A percentile compares a stretch with the other conserved stretches of the same genome.
These are phyloP conservation scores for Helicostylum pulchrum DNA, from an alignment of 192 early-diverging fungal genomes.

Conservation along the genomic window DNA sequence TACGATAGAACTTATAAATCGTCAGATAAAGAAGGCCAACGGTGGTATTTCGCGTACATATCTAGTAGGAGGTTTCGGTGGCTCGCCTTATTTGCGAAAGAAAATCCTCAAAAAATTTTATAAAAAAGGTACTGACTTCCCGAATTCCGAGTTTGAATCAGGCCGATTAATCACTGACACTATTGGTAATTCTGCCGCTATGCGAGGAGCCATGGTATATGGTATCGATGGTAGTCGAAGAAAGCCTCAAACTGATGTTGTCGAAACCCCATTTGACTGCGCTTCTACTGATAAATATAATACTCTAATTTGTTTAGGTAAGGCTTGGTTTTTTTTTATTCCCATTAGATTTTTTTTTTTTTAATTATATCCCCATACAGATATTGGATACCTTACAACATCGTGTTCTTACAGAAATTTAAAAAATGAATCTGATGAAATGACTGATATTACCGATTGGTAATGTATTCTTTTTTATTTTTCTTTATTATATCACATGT, in stretches of 20 bases:
- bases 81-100: slow-evolving; percentile 1
- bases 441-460: neutral
- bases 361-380: neutral
- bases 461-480: neutral
- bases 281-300: neutral
- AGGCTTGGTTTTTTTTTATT: neutral
- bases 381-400: neutral
- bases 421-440: neutral
- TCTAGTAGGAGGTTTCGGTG: slow-evolving; percentile 7
- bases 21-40: neutral
- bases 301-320: slow-evolving; percentile 2
- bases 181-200: neutral
- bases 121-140: neutral
- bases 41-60: neutral
- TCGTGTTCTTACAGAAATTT: neutral
- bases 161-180: neutral
- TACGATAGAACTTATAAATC: neutral
- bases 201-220: neutral
- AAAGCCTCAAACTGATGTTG: neutral
- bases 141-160: neutral
- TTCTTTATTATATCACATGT: too few species aligned
- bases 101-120: neutral
- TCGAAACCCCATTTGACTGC: neutral
- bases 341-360: neutral
- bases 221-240: slow-evolving; percentile 6